Conservation (phyloP, 768 basidiomycete genomes). For the Calocera cornea region DNA sequence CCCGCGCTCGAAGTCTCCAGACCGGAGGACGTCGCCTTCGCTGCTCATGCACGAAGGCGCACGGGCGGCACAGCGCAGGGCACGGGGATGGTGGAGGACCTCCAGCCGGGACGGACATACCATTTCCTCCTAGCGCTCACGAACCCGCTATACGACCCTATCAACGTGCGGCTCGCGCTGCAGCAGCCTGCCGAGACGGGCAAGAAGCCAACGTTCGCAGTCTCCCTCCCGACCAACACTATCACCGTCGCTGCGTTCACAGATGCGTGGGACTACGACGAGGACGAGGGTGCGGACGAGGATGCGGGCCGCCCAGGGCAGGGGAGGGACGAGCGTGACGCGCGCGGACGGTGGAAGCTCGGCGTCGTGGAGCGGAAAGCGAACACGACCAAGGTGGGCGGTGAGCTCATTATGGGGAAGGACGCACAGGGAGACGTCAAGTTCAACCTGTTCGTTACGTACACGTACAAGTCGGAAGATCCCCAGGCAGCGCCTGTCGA, state of each 20-base stretch:
- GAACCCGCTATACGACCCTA: conserved; percentile 92
- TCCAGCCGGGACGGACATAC: conserved; percentile 71
- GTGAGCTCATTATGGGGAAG: conserved; percentile 75
- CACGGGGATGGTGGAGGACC: conserved; percentile 31
- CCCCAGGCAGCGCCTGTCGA: conserved; percentile 23
- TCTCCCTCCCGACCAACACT: conserved; percentile 60
- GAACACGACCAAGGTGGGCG: conserved; percentile 76
- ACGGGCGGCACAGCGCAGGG: conserved; percentile 25
- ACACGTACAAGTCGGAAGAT: conserved; percentile 89
- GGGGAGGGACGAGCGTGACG: conserved; percentile 35
- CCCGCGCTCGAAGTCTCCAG: conserved; percentile 67
- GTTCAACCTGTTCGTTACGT: conserved; percentile 91
- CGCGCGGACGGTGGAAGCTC: conserved; percentile 27
- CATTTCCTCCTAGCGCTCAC: conserved; percentile 81
- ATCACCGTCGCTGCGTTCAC: conserved; percentile 84
- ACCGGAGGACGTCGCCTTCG: conserved; percentile 33
- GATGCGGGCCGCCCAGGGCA: conserved; percentile 32
- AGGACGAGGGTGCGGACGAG: conserved; percentile 48
- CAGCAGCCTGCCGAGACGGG: conserved; percentile 35
- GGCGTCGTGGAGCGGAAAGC: conserved; percentile 80
- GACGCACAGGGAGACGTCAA: conserved; percentile 65
- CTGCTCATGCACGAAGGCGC: conserved; percentile 25
- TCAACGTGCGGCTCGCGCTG: conserved; percentile 75
- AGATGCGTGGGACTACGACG: conserved; percentile 97
- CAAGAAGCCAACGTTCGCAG: conserved; percentile 54